Evolutionary conservation across 441 rosid genomes (phyloP), one percentile per base, ranked within the genome.

Genomic region (Pelargonium australe): DNA sequence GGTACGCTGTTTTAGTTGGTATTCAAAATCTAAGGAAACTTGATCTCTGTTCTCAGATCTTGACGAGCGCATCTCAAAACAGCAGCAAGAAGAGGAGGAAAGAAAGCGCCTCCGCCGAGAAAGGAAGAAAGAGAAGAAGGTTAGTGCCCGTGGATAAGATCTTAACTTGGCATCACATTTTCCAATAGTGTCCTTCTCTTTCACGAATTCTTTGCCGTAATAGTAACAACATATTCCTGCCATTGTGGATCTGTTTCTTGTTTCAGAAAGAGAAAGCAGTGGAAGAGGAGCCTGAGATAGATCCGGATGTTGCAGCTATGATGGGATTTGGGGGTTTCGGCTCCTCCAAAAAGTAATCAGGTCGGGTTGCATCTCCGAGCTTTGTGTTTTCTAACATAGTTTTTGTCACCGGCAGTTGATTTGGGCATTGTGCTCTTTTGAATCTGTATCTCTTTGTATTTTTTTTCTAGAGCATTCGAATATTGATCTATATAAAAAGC

Each of bases 251-350:
- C 47, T 25, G 12, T 69, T 64, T 23, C 37, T 66, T 68, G 65
- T 4, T 69, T 61, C 86, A 94, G 99, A 89, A 85, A 82, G 99
- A 89, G 81, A 91, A 91, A 76, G 85, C 83, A 17, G 75, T 78
- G 10, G 96, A 89, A 68, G 97, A 88, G 77, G 99, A 88, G 76
- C 82, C 85, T 2, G 96, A 94, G 68, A 78, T 85, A 61, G 96
- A 89, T 80, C 89, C 96, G 0, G 96, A 91, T 51, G 89, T 94
- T 76, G 99, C 99, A 51, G 96, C 93, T 68, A 75, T 89, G 91
- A 94, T 94, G 99, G 99, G 99, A 66, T 94, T 94, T 34, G 97
- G 96, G 5, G 95, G 99, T 64, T 94, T 94, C 68, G 82, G 96
- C 44, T 85, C 96, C 28, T 88, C 96, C 2, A 91, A 91, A 70